Base-by-base conservation (phyloP, 345 rosid genomes). In the Murraya koenigii region DNA sequence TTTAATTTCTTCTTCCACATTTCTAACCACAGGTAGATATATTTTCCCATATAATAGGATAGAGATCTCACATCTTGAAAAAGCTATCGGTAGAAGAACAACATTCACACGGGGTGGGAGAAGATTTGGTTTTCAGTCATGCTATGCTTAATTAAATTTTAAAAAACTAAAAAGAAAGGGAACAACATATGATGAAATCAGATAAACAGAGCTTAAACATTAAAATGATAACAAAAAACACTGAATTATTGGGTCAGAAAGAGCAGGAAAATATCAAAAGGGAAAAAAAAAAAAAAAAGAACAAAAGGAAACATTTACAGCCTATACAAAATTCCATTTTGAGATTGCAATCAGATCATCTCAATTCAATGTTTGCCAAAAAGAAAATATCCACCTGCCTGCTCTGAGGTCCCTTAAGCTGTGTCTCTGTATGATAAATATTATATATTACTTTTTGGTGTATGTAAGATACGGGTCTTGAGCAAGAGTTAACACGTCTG, bases 401-500 rank as follows among this genome's bases (percentile, higher is more conserved):
- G 74, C 81, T 30, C 58, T 38, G 49, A 61, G 28, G 54, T 8
- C 78, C 72, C 66, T 49, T 73, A 75, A 44, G 35, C 75, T 78
- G 72, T 71, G 79, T 75, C 63, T 62, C 36, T 64, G 75, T 79
- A 74, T 66, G 64, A 41, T 67, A 77, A 44, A 52, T 52, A 49
- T 11, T 41, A 44, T 10, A 19, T 77, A 14, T 76, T 82, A 90
- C 84, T 87, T 93, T 89, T 87, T 95, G 79, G 86, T 47, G 80
- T 88, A 92, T 64, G 93, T 88, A 59, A 92, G 95, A 84, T 94
- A 96, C 22, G 94, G 89, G 81, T 96, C 99, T 64, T 92, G 92
- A 36, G 97, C 95, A 84, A 91, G 79, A 20, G 94, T 86, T 66
- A 94, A 83, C 74, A 96, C 99, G 77, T 96, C 97, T 2, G 93